These are phyloP conservation scores for Fusarium nanum DNA, from an alignment of 2,329 filamentous ascomycete genomes.

Conservation along the genomic window DNA sequence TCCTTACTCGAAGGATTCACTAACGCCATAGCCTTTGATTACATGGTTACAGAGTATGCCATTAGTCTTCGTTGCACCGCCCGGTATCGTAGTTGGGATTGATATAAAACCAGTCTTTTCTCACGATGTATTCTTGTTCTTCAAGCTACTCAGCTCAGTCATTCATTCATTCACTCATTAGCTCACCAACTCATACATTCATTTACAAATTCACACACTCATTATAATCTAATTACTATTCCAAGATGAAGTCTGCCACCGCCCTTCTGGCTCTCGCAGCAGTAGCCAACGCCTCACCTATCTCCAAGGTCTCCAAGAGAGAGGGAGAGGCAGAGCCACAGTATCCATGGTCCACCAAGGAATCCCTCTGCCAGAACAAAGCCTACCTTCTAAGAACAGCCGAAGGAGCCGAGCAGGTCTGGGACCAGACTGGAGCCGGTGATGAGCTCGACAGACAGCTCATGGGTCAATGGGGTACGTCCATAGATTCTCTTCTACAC, in stretches of 20 bases:
- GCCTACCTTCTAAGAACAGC: background rate
- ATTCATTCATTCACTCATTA: background rate
- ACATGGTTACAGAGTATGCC: background rate
- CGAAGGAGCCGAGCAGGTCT: background rate
- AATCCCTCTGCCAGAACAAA: background rate
- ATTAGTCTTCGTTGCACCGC: background rate
- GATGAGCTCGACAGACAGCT: background rate
- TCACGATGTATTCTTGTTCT: background rate
- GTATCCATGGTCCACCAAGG: background rate
- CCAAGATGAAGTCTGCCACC: background rate
- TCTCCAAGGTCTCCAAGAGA: background rate
- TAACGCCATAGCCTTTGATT: background rate
- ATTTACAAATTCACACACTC: background rate
- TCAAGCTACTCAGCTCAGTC: background rate
- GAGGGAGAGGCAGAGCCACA: background rate
- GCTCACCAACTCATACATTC: background rate
- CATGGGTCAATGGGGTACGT: background rate
- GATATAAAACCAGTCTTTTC: background rate
- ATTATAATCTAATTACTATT: background rate
- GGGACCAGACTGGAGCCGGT: background rate
- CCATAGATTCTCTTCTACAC: accelerated
- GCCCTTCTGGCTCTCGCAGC: background rate
- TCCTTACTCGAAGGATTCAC: background rate
- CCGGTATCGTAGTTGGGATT: background rate
- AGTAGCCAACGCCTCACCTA: background rate